Conservation (phyloP, 164 flowering plant species). For the Vitis rotundifolia region DNA sequence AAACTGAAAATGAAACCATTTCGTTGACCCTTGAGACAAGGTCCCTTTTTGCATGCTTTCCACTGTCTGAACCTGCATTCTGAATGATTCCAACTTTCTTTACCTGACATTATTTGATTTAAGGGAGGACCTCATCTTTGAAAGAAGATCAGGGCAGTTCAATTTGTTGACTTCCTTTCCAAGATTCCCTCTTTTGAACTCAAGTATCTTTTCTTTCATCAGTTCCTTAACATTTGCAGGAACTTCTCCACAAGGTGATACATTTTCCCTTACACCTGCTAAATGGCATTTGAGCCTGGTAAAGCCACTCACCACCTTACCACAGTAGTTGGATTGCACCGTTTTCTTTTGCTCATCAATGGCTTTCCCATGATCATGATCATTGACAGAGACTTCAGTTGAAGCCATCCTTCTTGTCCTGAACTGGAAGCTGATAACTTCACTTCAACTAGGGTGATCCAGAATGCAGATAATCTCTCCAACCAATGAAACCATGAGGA, state of each 20-base stretch:
- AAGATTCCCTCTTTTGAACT: conserved; percentile 16
- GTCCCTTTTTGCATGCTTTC: conserved; percentile 9
- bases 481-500: no score
- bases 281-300: conserved; percentile 54
- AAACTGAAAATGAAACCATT: neutral
- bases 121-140: conserved; percentile 15
- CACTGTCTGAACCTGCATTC: conserved; percentile 7
- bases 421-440: no score
- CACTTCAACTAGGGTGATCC: no score
- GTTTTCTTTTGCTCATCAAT: conserved; percentile 31
- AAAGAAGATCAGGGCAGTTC: conserved; percentile 14
- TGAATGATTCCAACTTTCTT: conserved; percentile 13
- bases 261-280: conserved; percentile 52
- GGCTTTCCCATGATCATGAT: conserved; percentile 38
- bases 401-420: conserved; percentile 17
- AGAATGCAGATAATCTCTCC: no score
- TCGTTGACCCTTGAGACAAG: neutral
- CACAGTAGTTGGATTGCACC: conserved; percentile 54
- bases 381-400: conserved; percentile 12
- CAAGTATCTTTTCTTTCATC: conserved; percentile 28
- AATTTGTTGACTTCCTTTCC: conserved; percentile 24
- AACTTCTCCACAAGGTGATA: conserved; percentile 39
- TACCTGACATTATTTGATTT: conserved; percentile 8
- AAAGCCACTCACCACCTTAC: conserved; percentile 40
- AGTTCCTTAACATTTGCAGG: conserved; percentile 35